Evolutionary conservation across 345 rosid species (phyloP).

Genomic region (Salix dunnii): DNA sequence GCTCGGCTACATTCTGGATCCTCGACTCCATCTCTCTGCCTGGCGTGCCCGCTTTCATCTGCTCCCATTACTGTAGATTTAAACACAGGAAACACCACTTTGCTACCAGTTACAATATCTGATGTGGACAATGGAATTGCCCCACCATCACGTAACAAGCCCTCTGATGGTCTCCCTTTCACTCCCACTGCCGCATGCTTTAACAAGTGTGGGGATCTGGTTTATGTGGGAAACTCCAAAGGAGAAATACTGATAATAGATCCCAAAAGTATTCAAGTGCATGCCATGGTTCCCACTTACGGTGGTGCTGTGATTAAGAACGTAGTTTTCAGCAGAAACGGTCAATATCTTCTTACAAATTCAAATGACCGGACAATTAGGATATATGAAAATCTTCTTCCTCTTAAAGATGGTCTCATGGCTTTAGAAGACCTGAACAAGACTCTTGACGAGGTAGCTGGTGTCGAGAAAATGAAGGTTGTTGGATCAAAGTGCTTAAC

Average conservation of each 20-base stretch:
- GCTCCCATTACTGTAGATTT: constrained; percentile 91
- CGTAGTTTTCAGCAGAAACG: constrained; percentile 82
- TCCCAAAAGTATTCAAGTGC: constrained; percentile 54
- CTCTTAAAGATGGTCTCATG: constrained; percentile 54
- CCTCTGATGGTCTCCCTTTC: constrained; percentile 60
- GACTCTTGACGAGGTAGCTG: constrained; percentile 47
- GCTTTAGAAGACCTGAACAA: constrained; percentile 45
- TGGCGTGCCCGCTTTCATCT: constrained; percentile 91
- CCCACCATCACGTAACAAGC: constrained; percentile 64
- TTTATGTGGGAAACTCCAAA: constrained; percentile 89
- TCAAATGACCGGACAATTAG: constrained; percentile 89
- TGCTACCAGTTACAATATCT: constrained; percentile 63
- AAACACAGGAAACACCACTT: constrained; percentile 52
- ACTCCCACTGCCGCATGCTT: constrained; percentile 94
- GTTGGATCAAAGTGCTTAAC: constrained; percentile 77
- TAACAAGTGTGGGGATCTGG: constrained; percentile 87
- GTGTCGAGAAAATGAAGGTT: constrained; percentile 65
- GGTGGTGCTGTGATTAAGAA: constrained; percentile 79
- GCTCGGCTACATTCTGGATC: constrained; percentile 90
- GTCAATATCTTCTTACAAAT: constrained; percentile 90
- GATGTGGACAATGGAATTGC: constrained; percentile 54
- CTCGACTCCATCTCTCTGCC: constrained; percentile 67
- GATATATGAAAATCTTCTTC: constrained; percentile 88
- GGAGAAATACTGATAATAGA: constrained; percentile 92
- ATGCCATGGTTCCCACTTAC: constrained; percentile 62